Base-by-base conservation (phyloP, 2,329 filamentous ascomycete genomes). In the Arthroderma uncinatum region DNA sequence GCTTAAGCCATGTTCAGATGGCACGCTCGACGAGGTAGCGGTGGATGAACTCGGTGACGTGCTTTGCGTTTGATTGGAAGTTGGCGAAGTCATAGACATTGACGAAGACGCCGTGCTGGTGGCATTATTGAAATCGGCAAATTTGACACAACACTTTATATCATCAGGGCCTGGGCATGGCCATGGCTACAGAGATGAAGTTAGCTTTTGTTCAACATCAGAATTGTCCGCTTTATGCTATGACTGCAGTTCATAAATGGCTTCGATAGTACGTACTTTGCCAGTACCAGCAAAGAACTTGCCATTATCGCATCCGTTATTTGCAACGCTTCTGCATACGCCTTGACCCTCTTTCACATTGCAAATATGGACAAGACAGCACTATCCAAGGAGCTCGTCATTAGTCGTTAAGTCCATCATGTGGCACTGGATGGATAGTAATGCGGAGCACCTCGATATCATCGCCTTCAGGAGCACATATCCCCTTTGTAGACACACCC, bases 1-100 rank as follows among this genome's bases (percentile, higher is more conserved):
- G 12, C 86, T 87, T 7, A 97, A 75, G 25, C 81, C 79, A 37
- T 10, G 16, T 12, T 19, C 9, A 16, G 34, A 4, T 10, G 53
- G 34, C 25, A 40, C 53, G 19, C 30, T 55, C 19, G 53, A 30
- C 4, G 53, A 55, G 19, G 53, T 42, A 4, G 37, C 25, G 30
- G 50, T 12, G 3, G 16, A 33, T 19, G 34, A 16, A 12, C n/a
- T 55, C 12, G 34, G 23, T 30, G 37, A 42, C 5, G 12, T 42
- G 19, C 34, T 37, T n/a, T 10, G 23, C 2, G 44, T 28, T 4
- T 12, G 19, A 8, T 5, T 48, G 28, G 21, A 48, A 7, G 25
- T 48, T 48, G 14, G 28, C 10, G 44, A 23, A 10, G 39, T 42
- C 39, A 23, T 42, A 2, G 39, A 23, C 39, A 42, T 21, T 21